Evolutionary conservation across 306 rosid genomes (phyloP).

Genomic region (Vachellia collinsii): DNA sequence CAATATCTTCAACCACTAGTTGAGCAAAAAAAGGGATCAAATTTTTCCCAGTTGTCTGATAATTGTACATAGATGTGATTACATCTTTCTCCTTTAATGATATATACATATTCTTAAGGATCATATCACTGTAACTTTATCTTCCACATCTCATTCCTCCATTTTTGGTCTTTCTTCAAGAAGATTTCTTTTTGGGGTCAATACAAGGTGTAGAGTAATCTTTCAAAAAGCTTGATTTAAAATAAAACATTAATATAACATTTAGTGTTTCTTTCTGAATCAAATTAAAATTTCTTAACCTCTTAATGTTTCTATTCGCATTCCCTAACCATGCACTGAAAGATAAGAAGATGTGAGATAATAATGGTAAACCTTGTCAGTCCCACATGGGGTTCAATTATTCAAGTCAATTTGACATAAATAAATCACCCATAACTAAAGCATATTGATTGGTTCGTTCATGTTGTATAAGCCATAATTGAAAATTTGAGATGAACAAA

Average conservation of each 20-base stretch:
- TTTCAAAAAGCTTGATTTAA: neutral
- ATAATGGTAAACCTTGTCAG: neutral
- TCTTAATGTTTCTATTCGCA: neutral
- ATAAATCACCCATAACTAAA: neutral
- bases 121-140: constrained; percentile 1
- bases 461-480: neutral
- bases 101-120: neutral
- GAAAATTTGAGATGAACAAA: neutral
- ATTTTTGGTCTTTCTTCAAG: neutral
- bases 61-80: constrained; percentile 2
- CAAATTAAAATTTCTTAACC: neutral
- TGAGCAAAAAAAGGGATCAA: neutral
- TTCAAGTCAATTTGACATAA: constrained; percentile 1
- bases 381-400: constrained; percentile 1
- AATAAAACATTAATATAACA: neutral
- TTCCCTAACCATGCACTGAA: neutral
- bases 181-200: neutral
- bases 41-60: neutral
- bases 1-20: constrained; percentile 29
- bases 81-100: neutral
- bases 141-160: neutral
- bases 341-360: neutral
- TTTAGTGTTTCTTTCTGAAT: neutral
- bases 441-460: neutral
- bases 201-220: neutral